Conservation (phyloP, 192 early-diverging fungal genomes). For the Fimicolochytrium jonesii region DNA sequence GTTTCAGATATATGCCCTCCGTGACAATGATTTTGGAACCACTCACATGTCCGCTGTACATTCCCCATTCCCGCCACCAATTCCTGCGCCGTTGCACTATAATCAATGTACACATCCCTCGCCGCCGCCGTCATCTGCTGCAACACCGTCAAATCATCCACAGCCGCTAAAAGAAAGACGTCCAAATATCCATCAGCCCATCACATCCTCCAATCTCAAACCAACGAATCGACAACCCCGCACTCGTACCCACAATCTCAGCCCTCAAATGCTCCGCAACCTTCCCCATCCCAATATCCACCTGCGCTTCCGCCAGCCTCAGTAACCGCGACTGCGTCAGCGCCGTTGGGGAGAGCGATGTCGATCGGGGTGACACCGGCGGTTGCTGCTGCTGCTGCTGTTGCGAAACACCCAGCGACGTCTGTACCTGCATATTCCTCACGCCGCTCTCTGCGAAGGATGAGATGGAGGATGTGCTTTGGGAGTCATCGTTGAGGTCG, state of each 20-base stretch:
- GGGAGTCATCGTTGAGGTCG: too few species aligned
- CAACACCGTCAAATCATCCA: conserved; percentile 11
- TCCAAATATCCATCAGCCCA: not conserved
- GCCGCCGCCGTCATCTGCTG: conserved; percentile 12
- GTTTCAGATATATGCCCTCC: not conserved
- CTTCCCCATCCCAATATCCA: not conserved
- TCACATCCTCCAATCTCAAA: not conserved
- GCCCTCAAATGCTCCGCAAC: not conserved
- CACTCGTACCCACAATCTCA: conserved; percentile 13
- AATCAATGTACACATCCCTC: conserved; percentile 11
- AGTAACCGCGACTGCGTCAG: too few species aligned
- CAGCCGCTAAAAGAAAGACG: conserved; percentile 8
- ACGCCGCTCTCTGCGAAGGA: too few species aligned
- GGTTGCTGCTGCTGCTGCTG: too few species aligned
- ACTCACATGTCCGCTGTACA: conserved; percentile 20
- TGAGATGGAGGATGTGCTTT: too few species aligned
- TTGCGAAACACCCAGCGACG: too few species aligned
- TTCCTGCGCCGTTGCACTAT: conserved; percentile 11
- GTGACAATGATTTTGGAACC: not conserved
- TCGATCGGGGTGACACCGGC: too few species aligned
- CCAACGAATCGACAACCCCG: not conserved
- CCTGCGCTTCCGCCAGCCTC: not conserved
- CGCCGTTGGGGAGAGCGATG: too few species aligned
- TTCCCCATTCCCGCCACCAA: conserved; percentile 18
- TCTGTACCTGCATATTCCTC: too few species aligned